Percentiles rank a stretch among this genome's conserved stretches.
Evolutionary conservation across 2,329 filamentous ascomycete genomes (phyloP).

Genomic region (Rachicladosporium sp.): DNA sequence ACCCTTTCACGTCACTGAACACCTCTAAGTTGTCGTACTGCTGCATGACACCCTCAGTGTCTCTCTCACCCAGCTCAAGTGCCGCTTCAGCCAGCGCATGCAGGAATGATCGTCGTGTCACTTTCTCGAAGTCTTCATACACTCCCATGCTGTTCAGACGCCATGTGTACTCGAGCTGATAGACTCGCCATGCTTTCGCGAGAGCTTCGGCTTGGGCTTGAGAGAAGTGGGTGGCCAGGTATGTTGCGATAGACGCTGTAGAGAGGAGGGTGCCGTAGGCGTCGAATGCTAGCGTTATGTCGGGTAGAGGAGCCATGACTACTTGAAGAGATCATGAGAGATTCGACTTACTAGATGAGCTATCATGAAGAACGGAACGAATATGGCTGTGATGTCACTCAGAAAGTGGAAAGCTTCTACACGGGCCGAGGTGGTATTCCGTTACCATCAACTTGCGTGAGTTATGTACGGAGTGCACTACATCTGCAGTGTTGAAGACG

Average conservation of each 20-base stretch:
- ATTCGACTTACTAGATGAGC: neutral
- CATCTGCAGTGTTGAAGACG: no score
- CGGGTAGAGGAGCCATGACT: slow-evolving; percentile 3
- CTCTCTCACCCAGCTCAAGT: slow-evolving; percentile 31
- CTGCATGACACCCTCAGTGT: slow-evolving; percentile 43
- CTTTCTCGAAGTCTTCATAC: slow-evolving; percentile 50
- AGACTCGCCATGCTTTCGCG: slow-evolving; percentile 51
- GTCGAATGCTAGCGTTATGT: slow-evolving; percentile 55
- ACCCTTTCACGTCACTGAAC: slow-evolving; percentile 51
- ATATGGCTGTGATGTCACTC: no score
- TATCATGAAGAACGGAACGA: no score
- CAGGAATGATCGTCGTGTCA: slow-evolving; percentile 49
- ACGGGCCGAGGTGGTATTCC: no score
- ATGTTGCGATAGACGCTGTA: slow-evolving; percentile 52
- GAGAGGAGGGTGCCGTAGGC: slow-evolving; percentile 64
- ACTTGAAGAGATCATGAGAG: neutral
- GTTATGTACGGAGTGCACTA: no score
- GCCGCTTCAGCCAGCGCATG: slow-evolving; percentile 52
- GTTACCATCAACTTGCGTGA: no score
- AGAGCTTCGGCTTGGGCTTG: slow-evolving; percentile 45
- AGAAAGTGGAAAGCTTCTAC: no score
- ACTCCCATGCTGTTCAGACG: slow-evolving; percentile 62
- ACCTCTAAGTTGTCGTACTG: slow-evolving; percentile 52
- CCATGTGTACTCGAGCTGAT: slow-evolving; percentile 70
- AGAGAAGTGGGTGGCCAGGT: slow-evolving; percentile 47